Conservation (phyloP, 768 basidiomycete genomes). For the Collybiopsis confluens region DNA sequence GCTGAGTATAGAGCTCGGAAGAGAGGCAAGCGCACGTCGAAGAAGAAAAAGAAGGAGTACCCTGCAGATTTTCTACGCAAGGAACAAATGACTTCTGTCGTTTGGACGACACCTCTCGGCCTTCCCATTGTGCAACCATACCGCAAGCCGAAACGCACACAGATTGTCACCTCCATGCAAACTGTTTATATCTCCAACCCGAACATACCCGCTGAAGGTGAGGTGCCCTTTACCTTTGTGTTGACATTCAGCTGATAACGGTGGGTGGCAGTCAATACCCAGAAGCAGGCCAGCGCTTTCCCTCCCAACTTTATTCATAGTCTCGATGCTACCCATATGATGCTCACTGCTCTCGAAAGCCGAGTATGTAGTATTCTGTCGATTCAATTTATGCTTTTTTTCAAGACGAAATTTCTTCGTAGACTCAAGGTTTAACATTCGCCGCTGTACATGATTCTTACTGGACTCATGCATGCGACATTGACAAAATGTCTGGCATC, state of each 20-base stretch:
- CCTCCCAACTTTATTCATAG: conserved; percentile 99
- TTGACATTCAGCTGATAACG: not conserved
- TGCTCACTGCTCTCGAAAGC: conserved; percentile 91
- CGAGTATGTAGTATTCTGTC: conserved; percentile 43
- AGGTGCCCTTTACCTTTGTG: conserved; percentile 9
- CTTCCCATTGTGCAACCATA: conserved; percentile 97
- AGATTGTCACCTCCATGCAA: conserved; percentile 81
- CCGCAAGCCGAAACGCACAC: conserved; percentile 75
- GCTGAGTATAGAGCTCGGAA: conserved; percentile 17
- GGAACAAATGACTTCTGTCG: conserved; percentile 92
- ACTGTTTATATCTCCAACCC: conserved; percentile 90
- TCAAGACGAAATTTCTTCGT: conserved; percentile 6
- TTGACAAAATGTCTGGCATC: conserved; percentile 83
- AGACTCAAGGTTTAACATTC: conserved; percentile 77
- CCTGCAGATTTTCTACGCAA: conserved; percentile 49
- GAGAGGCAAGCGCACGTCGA: conserved; percentile 10
- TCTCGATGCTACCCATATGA: conserved; percentile 98
- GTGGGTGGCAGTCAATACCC: conserved; percentile 58
- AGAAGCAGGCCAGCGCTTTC: conserved; percentile 94
- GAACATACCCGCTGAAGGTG: conserved; percentile 64
- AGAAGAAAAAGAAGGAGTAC: conserved; percentile 12
- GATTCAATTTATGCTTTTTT: not conserved
- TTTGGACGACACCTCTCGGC: conserved; percentile 96
- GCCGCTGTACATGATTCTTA: conserved; percentile 99
- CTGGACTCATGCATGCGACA: conserved; percentile 90